phyloP scores from a whole-genome alignment of 495 filamentous ascomycete species.

The Ascobolus immersus region DNA sequence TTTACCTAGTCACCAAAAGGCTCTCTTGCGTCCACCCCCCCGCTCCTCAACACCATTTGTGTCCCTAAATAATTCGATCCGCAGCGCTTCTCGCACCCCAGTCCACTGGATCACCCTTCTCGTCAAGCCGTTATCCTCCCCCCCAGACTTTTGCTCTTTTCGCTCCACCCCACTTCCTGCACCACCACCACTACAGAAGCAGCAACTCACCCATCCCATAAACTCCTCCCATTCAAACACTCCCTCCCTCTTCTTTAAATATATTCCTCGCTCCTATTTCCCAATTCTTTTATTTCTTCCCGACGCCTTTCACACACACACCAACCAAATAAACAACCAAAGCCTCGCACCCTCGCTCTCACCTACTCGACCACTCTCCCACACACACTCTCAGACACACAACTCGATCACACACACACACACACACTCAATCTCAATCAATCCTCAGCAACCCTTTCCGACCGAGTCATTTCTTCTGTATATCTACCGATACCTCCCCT shows the following conservation, averaged over 20 bases:
- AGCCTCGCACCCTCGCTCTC: not conserved
- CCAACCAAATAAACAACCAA: slow-evolving; percentile 6
- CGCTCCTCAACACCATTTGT: no score
- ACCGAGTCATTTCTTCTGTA: no score
- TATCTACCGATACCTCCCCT: no score
- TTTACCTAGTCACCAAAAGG: no score
- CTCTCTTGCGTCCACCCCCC: no score
- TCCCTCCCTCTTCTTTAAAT: not conserved
- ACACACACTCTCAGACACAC: not conserved
- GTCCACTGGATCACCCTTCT: no score
- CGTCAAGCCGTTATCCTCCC: no score
- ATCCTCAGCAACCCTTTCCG: no score
- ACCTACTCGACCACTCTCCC: not conserved
- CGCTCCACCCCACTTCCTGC: slow-evolving; percentile 10
- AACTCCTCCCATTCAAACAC: not conserved
- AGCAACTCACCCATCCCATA: slow-evolving; percentile 5
- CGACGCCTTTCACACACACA: slow-evolving; percentile 11
- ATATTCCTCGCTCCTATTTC: slow-evolving; percentile 17
- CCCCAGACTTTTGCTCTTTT: no score
- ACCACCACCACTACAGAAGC: slow-evolving; percentile 2
- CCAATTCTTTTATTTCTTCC: slow-evolving; percentile 10
- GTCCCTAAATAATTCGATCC: no score
- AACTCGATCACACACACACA: not conserved
- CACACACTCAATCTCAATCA: not conserved
- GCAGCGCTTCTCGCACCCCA: no score